Evolutionary conservation across 306 rosid genomes (phyloP), one percentile per base, ranked within the genome.

Genomic region (Glycine tomentella): DNA sequence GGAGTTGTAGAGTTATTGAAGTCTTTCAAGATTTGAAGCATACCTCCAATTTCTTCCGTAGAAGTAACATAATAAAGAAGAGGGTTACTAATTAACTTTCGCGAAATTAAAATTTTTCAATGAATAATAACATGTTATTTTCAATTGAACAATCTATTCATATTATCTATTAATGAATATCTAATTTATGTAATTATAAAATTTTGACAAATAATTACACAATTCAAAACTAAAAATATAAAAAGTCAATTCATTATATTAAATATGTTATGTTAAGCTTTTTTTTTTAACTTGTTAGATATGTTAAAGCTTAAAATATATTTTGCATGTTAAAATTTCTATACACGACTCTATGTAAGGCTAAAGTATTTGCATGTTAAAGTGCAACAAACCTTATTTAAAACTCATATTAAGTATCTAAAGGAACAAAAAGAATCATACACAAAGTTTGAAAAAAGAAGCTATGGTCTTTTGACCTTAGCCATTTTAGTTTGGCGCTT

Each of bases 391-490:
- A n/a, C 7, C 8, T n/a, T 25, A 38, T 65, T 7, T 2, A 8
- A 65, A 65, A 15, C 3, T 65, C 3, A 14, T 65, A n/a, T 40
- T 15, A 1, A 31, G 44, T 33, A 62, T 62, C 11, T 3, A 66
- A 66, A n/a, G 14, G 14, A 40, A 42, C 33, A 40, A 40, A 66
- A n/a, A 40, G 51, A 65, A 65, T 14, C 10, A 66, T 8, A 66
- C 66, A 40, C 13, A 7, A n/a, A n/a, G 13, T 66, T 71, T 38
- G 57, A 71, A 51, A 25, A 50, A 20, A 51, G 48, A 71, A 51
- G 11, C 48, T 50, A 20, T 50, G 46, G 7, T 31, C 76, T 51
- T 70, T 49, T 70, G 57, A 71, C 76, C 62, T 70, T 50, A 14
- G 12, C 31, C n/a, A 34, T 44, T 44, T 67, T 45, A 2, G 66